Conservation (phyloP, 1,284 basidiomycete genomes). For the Melanopsichium pennsylvanicum region DNA sequence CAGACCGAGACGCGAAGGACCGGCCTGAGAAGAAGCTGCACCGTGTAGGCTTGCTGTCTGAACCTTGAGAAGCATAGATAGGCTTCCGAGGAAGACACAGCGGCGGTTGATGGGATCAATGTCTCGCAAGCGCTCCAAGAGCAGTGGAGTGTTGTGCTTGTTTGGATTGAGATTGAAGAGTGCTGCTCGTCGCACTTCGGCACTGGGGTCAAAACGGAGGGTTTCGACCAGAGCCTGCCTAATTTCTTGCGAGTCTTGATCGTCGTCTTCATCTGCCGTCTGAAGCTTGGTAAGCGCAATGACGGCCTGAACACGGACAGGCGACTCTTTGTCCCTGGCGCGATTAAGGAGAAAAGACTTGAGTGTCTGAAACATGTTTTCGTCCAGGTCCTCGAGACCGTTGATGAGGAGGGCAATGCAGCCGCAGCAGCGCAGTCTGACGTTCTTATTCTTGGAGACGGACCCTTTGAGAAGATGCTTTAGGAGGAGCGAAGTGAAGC, state of each 20-base stretch:
- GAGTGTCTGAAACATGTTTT: slow-evolving; percentile 79
- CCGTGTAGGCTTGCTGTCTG: slow-evolving; percentile 23
- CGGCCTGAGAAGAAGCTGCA: slow-evolving; percentile 16
- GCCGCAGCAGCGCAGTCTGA: slow-evolving; percentile 81
- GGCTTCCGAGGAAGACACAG: slow-evolving; percentile 75
- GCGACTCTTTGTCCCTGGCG: slow-evolving; percentile 82
- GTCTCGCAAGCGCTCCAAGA: slow-evolving; percentile 85
- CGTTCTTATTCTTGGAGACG: slow-evolving; percentile 85
- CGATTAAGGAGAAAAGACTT: slow-evolving; percentile 78
- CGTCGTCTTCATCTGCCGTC: slow-evolving; percentile 68
- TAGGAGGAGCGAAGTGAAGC: slow-evolving; percentile 77
- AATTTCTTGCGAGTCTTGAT: slow-evolving; percentile 75
- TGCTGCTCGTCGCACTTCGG: slow-evolving; percentile 88
- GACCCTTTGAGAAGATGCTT: slow-evolving; percentile 84
- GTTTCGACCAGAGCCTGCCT: slow-evolving; percentile 76
- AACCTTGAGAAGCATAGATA: slow-evolving; percentile 39
- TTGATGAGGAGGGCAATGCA: slow-evolving; percentile 69
- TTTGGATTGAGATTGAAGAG: slow-evolving; percentile 80
- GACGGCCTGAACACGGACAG: slow-evolving; percentile 83
- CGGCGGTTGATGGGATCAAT: slow-evolving; percentile 82
- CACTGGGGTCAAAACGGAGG: slow-evolving; percentile 75
- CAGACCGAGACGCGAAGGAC: slow-evolving; percentile 49
- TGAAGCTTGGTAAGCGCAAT: slow-evolving; percentile 85
- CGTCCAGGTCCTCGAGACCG: slow-evolving; percentile 69
- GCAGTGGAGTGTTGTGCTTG: slow-evolving; percentile 71